Conservation (phyloP, 306 rosid genomes). For the Psophocarpus tetragonolobus region DNA sequence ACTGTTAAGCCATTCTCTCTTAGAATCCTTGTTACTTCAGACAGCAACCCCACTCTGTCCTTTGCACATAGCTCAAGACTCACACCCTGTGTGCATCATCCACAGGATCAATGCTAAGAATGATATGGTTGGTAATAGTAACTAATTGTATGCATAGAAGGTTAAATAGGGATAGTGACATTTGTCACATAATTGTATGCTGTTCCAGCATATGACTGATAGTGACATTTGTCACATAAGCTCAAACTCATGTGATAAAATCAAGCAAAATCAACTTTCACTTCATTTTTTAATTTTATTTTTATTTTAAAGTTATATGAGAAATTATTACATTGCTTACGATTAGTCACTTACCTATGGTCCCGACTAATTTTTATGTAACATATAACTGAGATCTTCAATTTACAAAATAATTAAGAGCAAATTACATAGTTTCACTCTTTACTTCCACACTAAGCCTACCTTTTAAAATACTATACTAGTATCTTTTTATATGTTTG, state of each 20-base stretch:
- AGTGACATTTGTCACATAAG: neutral
- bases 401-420: too few relatives aligned
- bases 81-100: slow-evolving; percentile 57
- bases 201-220: neutral
- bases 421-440: too few relatives aligned
- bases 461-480: too few relatives aligned
- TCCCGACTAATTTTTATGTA: neutral
- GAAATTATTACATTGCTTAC: neutral
- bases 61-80: slow-evolving; percentile 81
- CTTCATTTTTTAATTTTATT: neutral
- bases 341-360: too few relatives aligned
- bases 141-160: neutral
- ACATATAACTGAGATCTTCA: neutral
- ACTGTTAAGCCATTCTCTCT: slow-evolving; percentile 78
- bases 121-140: neutral
- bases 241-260: neutral
- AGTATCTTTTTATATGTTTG: too few relatives aligned
- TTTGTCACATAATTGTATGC: neutral
- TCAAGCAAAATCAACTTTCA: neutral
- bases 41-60: slow-evolving; percentile 75
- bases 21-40: slow-evolving; percentile 79
- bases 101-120: neutral
- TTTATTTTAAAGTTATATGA: neutral
- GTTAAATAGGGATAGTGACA: neutral
- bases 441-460: too few relatives aligned